A percentile compares a stretch with the other conserved stretches of the same genome.
Evolutionary conservation across 78 protist genomes (phyloP).

Genomic region (Guillardia theta): DNA sequence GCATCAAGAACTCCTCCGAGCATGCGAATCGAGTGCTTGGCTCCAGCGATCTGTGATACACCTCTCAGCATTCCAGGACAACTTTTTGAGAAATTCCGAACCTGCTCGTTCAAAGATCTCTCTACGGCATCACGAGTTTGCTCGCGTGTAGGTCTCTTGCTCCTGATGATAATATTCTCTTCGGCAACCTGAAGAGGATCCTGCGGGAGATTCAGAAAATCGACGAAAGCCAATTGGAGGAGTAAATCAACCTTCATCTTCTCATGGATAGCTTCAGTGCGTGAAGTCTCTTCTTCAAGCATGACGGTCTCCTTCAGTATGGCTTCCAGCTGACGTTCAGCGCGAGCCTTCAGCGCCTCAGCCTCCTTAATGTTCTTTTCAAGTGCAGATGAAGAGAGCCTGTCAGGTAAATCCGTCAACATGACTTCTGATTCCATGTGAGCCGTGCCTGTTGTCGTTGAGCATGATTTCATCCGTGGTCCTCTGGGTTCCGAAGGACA

Average conservation of each 20-base stretch:
- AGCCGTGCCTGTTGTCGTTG: constrained; percentile 39
- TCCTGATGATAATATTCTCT: background rate
- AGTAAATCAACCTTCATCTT: too few species aligned
- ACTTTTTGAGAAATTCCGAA: background rate
- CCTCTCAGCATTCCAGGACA: background rate
- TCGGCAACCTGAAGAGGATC: constrained; percentile 6
- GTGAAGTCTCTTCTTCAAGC: constrained; percentile 32
- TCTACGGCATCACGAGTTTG: constrained; percentile 33
- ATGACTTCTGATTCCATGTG: too few species aligned
- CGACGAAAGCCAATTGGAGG: too few species aligned
- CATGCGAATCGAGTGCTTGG: background rate
- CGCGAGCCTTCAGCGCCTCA: background rate
- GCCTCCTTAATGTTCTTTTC: background rate
- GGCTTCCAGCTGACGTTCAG: background rate
- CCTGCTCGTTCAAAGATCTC: constrained; percentile 32
- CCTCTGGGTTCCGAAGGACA: background rate
- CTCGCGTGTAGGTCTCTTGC: background rate
- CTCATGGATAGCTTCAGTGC: background rate
- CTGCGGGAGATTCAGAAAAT: too few species aligned
- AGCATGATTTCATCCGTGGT: background rate
- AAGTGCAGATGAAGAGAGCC: too few species aligned
- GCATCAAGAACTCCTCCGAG: constrained; percentile 38
- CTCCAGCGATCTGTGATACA: background rate
- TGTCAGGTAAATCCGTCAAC: too few species aligned
- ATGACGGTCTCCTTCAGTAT: background rate